These are phyloP conservation scores for Neopestalotiopsis clavispora DNA, from an alignment of 2,329 filamentous ascomycete genomes.

Conservation along the genomic window DNA sequence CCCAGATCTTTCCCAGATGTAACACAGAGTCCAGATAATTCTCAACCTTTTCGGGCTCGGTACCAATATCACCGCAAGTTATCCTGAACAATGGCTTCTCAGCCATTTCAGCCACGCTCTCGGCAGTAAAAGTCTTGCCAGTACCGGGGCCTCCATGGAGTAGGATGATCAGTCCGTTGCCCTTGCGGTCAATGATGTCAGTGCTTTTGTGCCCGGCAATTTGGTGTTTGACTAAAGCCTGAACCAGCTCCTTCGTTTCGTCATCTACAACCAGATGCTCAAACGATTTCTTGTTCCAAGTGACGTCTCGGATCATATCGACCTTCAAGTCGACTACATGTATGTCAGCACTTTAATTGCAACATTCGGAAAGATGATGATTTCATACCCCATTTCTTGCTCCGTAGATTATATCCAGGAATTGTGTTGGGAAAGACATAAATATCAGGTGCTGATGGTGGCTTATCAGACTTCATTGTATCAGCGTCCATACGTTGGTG, in stretches of 20 bases:
- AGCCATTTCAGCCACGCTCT: slow-evolving; percentile 26
- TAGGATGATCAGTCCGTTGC: slow-evolving; percentile 25
- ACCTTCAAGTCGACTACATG: background rate
- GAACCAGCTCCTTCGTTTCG: slow-evolving; percentile 26
- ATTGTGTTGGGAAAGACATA: background rate
- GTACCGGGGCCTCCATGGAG: slow-evolving; percentile 29
- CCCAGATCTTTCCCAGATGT: slow-evolving; percentile 27
- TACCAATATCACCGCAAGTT: slow-evolving; percentile 31
- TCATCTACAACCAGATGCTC: slow-evolving; percentile 25
- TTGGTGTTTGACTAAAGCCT: slow-evolving; percentile 27
- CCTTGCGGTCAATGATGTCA: slow-evolving; percentile 22
- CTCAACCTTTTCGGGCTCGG: slow-evolving; percentile 24
- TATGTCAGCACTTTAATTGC: background rate
- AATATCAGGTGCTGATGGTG: background rate
- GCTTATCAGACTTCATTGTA: background rate
- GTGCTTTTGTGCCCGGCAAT: slow-evolving; percentile 18
- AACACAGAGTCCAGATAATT: slow-evolving; percentile 27
- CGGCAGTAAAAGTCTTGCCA: slow-evolving; percentile 29
- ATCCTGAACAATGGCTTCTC: slow-evolving; percentile 28
- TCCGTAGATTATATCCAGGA: background rate
- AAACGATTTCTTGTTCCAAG: slow-evolving; percentile 29
- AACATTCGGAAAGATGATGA: too few relatives aligned
- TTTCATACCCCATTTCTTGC: background rate
- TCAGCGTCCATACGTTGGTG: slow-evolving; percentile 20
- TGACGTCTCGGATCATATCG: slow-evolving; percentile 21